These are phyloP conservation scores for Fusarium buharicum DNA, from an alignment of 2,329 filamentous ascomycete species.

Conservation along the genomic window DNA sequence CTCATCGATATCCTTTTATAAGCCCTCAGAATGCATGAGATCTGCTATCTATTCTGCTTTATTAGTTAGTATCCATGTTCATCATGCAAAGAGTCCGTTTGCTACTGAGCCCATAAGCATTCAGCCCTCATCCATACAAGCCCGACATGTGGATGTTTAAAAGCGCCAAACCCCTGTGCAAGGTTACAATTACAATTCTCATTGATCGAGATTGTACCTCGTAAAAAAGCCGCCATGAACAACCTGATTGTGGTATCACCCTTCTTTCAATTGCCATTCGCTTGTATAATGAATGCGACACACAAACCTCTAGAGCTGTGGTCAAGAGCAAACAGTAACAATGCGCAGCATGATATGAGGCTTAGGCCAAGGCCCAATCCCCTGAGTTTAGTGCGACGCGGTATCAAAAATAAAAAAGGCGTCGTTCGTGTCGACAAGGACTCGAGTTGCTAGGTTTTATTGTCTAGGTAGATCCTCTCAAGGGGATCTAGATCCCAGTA, in stretches of 20 bases:
- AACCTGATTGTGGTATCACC: not conserved
- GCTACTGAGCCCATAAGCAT: too few species aligned
- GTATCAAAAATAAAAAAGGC: conserved; percentile 11
- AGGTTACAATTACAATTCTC: not conserved
- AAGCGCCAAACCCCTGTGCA: not conserved
- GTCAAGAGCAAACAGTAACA: not conserved
- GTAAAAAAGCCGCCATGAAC: not conserved
- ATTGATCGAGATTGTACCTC: not conserved
- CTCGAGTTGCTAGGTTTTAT: conserved; percentile 6
- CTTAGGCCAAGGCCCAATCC: conserved; percentile 20
- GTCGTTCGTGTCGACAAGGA: not conserved
- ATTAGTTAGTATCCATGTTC: not conserved
- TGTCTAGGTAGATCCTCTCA: conserved; percentile 9
- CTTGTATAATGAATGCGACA: not conserved
- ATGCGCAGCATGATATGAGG: not conserved
- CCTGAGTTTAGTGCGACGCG: conserved; percentile 31
- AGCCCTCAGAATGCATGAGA: not conserved
- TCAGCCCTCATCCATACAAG: too few species aligned
- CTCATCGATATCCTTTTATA: not conserved
- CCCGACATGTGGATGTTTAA: not conserved
- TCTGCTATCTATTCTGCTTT: not conserved
- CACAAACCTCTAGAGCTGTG: not conserved
- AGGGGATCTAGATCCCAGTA: conserved; percentile 3
- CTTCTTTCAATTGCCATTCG: not conserved
- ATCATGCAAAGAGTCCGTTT: not conserved